Conservation (phyloP, 345 rosid genomes). For the Cardiospermum halicacabum region DNA sequence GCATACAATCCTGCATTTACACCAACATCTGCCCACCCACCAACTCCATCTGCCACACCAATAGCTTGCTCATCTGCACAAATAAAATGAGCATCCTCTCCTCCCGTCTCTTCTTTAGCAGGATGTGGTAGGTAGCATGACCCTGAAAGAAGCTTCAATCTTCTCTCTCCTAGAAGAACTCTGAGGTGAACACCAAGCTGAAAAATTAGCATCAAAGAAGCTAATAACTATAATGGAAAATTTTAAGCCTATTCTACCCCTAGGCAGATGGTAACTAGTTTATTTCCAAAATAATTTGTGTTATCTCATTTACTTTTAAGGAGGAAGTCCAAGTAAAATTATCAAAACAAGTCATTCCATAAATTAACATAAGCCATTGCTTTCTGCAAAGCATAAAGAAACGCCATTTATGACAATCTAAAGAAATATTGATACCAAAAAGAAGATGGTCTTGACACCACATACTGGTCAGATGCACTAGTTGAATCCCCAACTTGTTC, state of each 20-base stretch:
- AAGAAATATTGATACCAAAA: not conserved
- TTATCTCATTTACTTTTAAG: not conserved
- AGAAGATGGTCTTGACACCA: conserved; percentile 22
- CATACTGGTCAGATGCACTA: conserved; percentile 44
- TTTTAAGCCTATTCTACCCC: not conserved
- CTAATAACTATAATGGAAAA: conserved; percentile 1
- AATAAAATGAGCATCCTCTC: conserved; percentile 97
- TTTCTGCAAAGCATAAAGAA: not conserved
- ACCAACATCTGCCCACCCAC: conserved; percentile 99
- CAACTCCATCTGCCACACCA: conserved; percentile 99
- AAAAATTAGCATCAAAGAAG: not conserved
- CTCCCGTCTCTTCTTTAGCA: conserved; percentile 86
- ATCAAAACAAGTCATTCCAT: not conserved
- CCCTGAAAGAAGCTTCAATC: conserved; percentile 66
- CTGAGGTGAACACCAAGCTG: conserved; percentile 30
- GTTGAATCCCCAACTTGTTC: conserved; percentile 35
- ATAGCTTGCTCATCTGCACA: conserved; percentile 69
- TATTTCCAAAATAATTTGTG: not conserved
- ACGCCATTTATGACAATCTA: conserved; percentile 1
- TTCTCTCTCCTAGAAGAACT: conserved; percentile 34
- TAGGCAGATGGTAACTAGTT: not conserved
- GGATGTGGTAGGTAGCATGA: conserved; percentile 92
- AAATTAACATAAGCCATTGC: not conserved
- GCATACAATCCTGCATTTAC: conserved; percentile 74
- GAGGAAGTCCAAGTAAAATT: not conserved